Base-by-base conservation (phyloP, 2,329 filamentous ascomycete species). In the Aspergillus calidoustus region DNA sequence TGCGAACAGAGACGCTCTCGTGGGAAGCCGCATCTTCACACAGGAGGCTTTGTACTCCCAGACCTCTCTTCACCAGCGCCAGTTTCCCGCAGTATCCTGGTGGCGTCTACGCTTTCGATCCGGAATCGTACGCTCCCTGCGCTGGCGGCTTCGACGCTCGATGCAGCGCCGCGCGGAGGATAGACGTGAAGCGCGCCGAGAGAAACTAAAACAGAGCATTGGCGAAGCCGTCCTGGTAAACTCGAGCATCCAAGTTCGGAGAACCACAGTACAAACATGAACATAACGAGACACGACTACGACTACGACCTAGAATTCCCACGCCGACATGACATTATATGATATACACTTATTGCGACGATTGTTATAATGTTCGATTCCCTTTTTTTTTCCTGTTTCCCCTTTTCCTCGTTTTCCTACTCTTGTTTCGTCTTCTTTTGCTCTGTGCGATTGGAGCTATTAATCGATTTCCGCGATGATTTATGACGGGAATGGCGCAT, bases 151-250 rank as follows among this genome's bases (percentile, higher is more conserved):
- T 7, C 72, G 76, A 43, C 79, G 81, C 48, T 69, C 74, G n/a
- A 74, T 76, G 62, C 76, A 77, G 64, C 70, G 71, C 55, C 77
- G 79, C 53, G 78, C 80, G 54, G 79, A 83, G 61, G 73, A 77
- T 57, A 80, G 76, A 64, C 78, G 80, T 55, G 83, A 87, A 71
- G 82, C 80, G 65, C 76, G 83, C 62, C 77, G 86, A 62, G 79
- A 84, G 64, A 80, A 76, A 61, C 74, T 88, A 54, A 81, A 85
- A 64, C 79, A 80, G 59, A 84, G 80, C 59, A 88, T 89, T 28
- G 62, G 67, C 34, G 66, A 65, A n/a, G 66, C 66, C 1, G 62
- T 66, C 4, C 38, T 68, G 44, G 54, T 69, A 55, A 63, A 64
- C 43, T 68, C 63, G 23, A 69, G 66, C 63, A 67, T 58, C 22